A percentile compares a stretch with the other conserved stretches of the same genome.
These are phyloP conservation scores for Penicillium ucsense DNA, from an alignment of 495 filamentous ascomycete genomes.

Conservation along the genomic window DNA sequence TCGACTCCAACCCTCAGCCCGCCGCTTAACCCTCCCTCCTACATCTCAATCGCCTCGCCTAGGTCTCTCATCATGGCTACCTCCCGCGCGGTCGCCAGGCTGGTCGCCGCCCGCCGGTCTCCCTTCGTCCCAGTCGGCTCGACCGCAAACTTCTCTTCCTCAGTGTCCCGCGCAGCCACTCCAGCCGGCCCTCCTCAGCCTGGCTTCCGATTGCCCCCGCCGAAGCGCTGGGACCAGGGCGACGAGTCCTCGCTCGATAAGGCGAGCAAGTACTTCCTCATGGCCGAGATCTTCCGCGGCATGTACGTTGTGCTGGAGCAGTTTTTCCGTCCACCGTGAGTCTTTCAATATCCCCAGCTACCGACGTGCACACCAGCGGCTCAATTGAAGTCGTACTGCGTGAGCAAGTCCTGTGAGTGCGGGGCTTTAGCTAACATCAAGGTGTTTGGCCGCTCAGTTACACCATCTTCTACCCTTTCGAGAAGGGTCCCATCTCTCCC, in stretches of 20 bases:
- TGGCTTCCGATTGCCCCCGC: conserved; percentile 62
- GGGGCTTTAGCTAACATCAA: conserved; percentile 1
- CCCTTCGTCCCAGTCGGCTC: conserved; percentile 33
- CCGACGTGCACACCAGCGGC: background rate
- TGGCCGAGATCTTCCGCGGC: conserved; percentile 90
- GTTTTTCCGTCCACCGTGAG: conserved; percentile 94
- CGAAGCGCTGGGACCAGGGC: conserved; percentile 60
- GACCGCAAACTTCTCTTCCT: conserved; percentile 55
- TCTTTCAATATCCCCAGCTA: conserved; percentile 14
- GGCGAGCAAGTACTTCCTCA: conserved; percentile 82
- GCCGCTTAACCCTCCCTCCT: conserved; percentile 11
- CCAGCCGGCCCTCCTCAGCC: conserved; percentile 67
- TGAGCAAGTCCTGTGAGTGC: too few relatives aligned
- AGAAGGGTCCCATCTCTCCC: conserved; percentile 97
- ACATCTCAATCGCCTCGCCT: conserved; percentile 13
- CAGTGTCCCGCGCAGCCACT: conserved; percentile 50
- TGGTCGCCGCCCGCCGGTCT: conserved; percentile 41
- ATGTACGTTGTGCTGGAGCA: conserved; percentile 98
- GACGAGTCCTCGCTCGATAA: conserved; percentile 65
- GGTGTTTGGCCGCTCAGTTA: conserved; percentile 46
- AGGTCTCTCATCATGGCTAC: conserved; percentile 39
- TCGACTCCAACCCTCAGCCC: conserved; percentile 1
- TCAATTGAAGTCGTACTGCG: background rate
- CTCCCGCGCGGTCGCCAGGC: conserved; percentile 40
- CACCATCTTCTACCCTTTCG: conserved; percentile 97